These are phyloP conservation scores for Alternaria brassicicola DNA, from an alignment of 2,329 filamentous ascomycete genomes.

Conservation along the genomic window DNA sequence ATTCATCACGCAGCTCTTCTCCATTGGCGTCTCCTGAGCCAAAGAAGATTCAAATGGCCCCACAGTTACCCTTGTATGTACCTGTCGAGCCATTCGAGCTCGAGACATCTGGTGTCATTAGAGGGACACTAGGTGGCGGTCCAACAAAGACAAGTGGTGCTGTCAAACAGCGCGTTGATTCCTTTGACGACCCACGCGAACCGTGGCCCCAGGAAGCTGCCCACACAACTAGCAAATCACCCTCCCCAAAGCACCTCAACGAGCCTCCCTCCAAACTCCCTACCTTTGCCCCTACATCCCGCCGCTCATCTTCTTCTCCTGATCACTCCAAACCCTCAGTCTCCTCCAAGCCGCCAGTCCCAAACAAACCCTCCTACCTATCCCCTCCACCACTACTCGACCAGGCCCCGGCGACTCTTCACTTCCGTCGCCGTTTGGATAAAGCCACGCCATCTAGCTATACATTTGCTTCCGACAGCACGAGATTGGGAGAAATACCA, in stretches of 20 bases:
- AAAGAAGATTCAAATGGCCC: conserved; percentile 10
- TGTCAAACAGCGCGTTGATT: conserved; percentile 24
- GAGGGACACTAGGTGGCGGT: conserved; percentile 16
- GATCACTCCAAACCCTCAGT: conserved; percentile 2
- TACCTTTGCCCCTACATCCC: conserved; percentile 20
- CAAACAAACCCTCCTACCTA: conserved; percentile 10
- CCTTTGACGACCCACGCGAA: conserved; percentile 31
- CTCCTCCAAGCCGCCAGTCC: conserved; percentile 11
- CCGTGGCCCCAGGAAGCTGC: conserved; percentile 31
- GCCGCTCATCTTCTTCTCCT: conserved; percentile 9
- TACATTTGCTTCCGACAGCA: conserved; percentile 54
- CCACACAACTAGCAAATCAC: conserved; percentile 9
- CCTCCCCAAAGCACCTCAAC: conserved; percentile 18
- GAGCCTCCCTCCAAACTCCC: conserved; percentile 23
- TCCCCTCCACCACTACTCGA: conserved; percentile 12
- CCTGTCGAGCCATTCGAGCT: conserved; percentile 32
- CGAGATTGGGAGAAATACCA: conserved; percentile 57
- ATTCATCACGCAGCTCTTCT: conserved; percentile 27
- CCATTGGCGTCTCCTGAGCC: conserved; percentile 33
- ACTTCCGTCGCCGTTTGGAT: conserved; percentile 38
- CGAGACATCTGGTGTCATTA: conserved; percentile 13
- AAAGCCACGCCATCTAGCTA: conserved; percentile 50
- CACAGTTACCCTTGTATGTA: conserved; percentile 23
- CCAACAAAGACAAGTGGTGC: conserved; percentile 12
- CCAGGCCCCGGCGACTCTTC: conserved; percentile 6